phyloP scores from a whole-genome alignment of 1,284 basidiomycete species.

The Ustilago shanxiensis region DNA sequence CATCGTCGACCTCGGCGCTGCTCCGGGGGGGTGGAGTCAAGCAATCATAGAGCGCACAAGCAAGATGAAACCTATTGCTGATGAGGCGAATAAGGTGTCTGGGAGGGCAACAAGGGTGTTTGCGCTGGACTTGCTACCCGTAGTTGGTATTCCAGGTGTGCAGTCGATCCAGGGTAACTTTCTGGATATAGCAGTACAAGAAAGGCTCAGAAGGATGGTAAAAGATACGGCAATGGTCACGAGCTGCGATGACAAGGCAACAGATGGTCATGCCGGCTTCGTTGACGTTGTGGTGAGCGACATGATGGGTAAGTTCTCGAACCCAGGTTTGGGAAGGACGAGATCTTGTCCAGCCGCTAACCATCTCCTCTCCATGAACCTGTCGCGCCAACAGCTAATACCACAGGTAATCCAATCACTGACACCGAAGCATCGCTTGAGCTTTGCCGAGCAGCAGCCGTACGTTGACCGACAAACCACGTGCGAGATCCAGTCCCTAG shows the following conservation, averaged over 20 bases:
- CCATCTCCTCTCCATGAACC: neutral
- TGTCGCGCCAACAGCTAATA: constrained; percentile 30
- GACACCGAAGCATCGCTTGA: constrained; percentile 54
- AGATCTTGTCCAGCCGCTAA: neutral
- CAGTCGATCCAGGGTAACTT: constrained; percentile 59
- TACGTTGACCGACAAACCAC: constrained; percentile 10
- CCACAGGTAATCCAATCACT: constrained; percentile 47
- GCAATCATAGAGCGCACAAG: constrained; percentile 44
- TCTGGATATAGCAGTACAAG: constrained; percentile 31
- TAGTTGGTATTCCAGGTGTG: constrained; percentile 33
- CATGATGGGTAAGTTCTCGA: constrained; percentile 60
- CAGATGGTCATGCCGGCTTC: constrained; percentile 10
- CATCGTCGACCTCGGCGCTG: constrained; percentile 64
- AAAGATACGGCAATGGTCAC: neutral
- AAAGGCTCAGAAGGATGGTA: constrained; percentile 23
- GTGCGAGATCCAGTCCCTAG: no score
- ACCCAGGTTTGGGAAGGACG: neutral
- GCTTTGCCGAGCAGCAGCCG: constrained; percentile 40
- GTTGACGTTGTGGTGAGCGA: constrained; percentile 64
- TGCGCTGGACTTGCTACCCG: constrained; percentile 57
- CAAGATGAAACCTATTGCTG: neutral
- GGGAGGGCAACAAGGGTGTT: constrained; percentile 27
- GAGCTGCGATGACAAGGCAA: neutral
- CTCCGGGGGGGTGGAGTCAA: constrained; percentile 66
- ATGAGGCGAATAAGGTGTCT: neutral